Base-by-base conservation (phyloP, 306 rosid genomes). In the Trifolium fragiferum region DNA sequence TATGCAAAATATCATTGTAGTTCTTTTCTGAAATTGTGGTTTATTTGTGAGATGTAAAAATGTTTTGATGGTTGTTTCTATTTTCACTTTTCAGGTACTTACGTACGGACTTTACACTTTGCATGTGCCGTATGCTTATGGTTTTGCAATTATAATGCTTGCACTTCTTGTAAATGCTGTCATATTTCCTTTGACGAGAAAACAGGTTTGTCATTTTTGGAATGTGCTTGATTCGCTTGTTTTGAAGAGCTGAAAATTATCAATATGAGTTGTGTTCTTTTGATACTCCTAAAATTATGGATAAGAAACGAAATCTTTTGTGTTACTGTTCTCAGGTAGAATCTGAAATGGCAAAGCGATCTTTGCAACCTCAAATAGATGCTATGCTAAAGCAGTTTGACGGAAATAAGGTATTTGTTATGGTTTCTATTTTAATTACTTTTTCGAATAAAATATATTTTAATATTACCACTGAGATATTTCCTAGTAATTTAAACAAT, bases 51-150 rank as follows among this genome's bases (percentile, higher is more conserved):
- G n/a, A 35, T 5, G 10, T 49, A 16, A 63, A 77, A 55, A 5
- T 68, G 33, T 55, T 20, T 55, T 20, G 15, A 1, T 60, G 63
- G 50, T 10, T 62, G 30, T 40, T 76, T 25, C 61, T 68, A 38
- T 54, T 74, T 76, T 73, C 61, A 4, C 23, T 70, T 75, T 81
- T 8, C 89, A 92, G 97, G 86, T 95, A 75, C 86, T 95, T 41
- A 86, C 92, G 82, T 91, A 84, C 58, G 99, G 98, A 58, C 91
- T 95, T 38, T 90, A 92, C 58, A 10, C 90, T 74, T 37, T 89
- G 65, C 97, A 95, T 78, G 93, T 84, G 53, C 98, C 99, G 1
- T 95, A 95, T 72, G 82, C 97, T 9, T 92, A 95, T 89, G 99
- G 99, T 40, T 95, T 95, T 81, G 97, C 99, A 16, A 95, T 95